These are phyloP conservation scores for Penicillium thymicola DNA, from an alignment of 2,329 filamentous ascomycete genomes.

Conservation along the genomic window DNA sequence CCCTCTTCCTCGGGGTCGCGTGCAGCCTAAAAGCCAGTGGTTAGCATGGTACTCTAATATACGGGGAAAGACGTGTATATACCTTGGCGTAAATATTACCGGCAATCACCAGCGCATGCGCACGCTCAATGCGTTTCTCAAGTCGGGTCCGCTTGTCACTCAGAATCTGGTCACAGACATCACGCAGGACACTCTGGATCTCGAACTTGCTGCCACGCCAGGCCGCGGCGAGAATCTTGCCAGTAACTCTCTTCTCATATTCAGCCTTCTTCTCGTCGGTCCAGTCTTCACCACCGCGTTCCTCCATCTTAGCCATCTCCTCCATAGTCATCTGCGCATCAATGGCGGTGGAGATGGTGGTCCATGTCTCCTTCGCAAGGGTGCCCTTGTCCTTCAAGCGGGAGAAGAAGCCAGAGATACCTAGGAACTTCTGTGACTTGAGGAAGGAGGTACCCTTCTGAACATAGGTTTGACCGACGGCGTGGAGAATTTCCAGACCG, in stretches of 20 bases:
- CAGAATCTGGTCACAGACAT: constrained; percentile 87
- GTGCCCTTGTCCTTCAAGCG: constrained; percentile 94
- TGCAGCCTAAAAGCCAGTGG: constrained; percentile 59
- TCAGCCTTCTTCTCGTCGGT: constrained; percentile 95
- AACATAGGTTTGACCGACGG: constrained; percentile 87
- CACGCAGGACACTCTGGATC: constrained; percentile 91
- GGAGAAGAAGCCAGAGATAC: constrained; percentile 91
- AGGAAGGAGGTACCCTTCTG: constrained; percentile 83
- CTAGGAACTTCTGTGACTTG: constrained; percentile 94
- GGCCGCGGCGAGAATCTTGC: constrained; percentile 94
- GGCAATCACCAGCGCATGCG: constrained; percentile 81
- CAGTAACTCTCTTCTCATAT: constrained; percentile 92
- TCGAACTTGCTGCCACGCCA: constrained; percentile 97
- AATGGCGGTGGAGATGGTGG: constrained; percentile 91
- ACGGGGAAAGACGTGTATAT: constrained; percentile 27
- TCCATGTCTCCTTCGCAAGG: constrained; percentile 97
- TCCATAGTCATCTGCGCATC: constrained; percentile 98
- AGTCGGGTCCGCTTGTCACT: constrained; percentile 75
- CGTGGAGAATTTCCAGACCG: constrained; percentile 91
- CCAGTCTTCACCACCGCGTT: constrained; percentile 94
- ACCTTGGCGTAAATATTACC: constrained; percentile 89
- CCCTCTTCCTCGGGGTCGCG: constrained; percentile 94
- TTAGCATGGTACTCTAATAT: constrained; percentile 10
- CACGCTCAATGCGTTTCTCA: constrained; percentile 83
- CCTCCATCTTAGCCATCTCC: constrained; percentile 95